These are phyloP conservation scores for Pythium myriotylum DNA, from an alignment of 352 stramenopile genomes.

Conservation along the genomic window DNA sequence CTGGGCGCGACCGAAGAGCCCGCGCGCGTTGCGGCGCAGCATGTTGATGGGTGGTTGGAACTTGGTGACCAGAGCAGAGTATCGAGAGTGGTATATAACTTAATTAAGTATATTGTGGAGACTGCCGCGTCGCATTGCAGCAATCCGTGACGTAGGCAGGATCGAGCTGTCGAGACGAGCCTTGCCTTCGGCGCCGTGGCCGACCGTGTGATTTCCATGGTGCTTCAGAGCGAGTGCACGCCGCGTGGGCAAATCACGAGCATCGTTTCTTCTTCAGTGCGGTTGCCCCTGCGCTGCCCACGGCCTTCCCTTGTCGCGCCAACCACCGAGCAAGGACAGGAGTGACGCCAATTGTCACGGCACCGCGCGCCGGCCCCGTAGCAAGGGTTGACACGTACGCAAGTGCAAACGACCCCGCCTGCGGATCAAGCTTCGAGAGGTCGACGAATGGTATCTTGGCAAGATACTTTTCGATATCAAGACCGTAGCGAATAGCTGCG, in stretches of 20 bases:
- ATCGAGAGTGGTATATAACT: not conserved
- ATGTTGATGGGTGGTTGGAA: not conserved
- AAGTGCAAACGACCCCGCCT: slow-evolving; percentile 68
- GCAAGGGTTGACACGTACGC: slow-evolving; percentile 94
- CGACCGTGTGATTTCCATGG: too few species aligned
- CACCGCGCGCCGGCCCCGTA: slow-evolving; percentile 67
- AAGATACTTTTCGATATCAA: slow-evolving; percentile 61
- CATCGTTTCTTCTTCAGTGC: slow-evolving; percentile 17
- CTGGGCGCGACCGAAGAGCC: slow-evolving; percentile 36
- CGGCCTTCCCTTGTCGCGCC: slow-evolving; percentile 34
- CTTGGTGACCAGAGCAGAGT: not conserved
- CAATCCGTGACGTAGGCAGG: too few species aligned
- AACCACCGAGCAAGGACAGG: slow-evolving; percentile 75
- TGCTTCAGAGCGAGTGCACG: too few species aligned
- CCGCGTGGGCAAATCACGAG: too few species aligned
- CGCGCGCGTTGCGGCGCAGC: slow-evolving; percentile 17
- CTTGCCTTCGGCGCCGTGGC: too few species aligned
- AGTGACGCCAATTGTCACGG: slow-evolving; percentile 71
- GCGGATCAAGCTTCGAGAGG: slow-evolving; percentile 63
- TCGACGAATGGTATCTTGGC: slow-evolving; percentile 74
- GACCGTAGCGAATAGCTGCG: slow-evolving; percentile 61
- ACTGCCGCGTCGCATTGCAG: not conserved
- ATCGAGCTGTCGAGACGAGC: too few species aligned
- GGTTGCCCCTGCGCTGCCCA: slow-evolving; percentile 18
- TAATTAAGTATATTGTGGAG: not conserved